phyloP scores from a whole-genome alignment of 805 yeast species.

The Metschnikowia dekortorum region DNA sequence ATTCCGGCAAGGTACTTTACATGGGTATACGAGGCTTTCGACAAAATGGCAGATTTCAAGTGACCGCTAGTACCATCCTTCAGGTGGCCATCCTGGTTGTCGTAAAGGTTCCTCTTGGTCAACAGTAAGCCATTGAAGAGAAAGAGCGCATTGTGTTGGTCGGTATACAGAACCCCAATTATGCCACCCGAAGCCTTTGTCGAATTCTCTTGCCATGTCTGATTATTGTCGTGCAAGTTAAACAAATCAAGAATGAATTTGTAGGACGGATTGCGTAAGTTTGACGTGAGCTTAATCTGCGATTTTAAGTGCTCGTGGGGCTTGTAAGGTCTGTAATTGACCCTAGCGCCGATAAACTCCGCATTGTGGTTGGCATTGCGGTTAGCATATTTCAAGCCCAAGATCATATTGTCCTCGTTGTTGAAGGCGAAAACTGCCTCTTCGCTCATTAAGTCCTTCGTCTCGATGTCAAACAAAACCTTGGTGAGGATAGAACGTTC shows the following conservation, averaged over 20 bases:
- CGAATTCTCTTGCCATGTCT: conserved; percentile 50
- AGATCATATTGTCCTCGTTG: conserved; percentile 35
- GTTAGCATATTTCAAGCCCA: conserved; percentile 38
- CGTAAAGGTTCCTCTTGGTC: conserved; percentile 51
- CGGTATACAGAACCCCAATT: conserved; percentile 44
- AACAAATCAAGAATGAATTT: conserved; percentile 34
- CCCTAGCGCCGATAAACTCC: conserved; percentile 46
- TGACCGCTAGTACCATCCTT: conserved; percentile 28
- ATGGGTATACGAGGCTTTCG: conserved; percentile 21
- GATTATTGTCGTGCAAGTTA: conserved; percentile 38
- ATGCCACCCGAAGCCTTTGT: conserved; percentile 50
- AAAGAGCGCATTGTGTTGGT: conserved; percentile 22
- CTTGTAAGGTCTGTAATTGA: conserved; percentile 51
- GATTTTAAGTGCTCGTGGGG: conserved; percentile 43
- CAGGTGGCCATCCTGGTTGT: conserved; percentile 49
- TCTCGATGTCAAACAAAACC: conserved; percentile 38
- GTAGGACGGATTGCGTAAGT: conserved; percentile 42
- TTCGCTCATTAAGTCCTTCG: conserved; percentile 34
- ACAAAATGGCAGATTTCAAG: conserved; percentile 32
- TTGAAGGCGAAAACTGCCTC: conserved; percentile 33
- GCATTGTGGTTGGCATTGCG: conserved; percentile 47
- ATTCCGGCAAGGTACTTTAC: conserved; percentile 6
- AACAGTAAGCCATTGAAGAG: conserved; percentile 54
- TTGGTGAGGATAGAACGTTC: conserved; percentile 44
- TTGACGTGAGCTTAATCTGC: conserved; percentile 41